Evolutionary conservation across 2,329 filamentous ascomycete genomes (phyloP).

Genomic region (Lomentospora prolificans): DNA sequence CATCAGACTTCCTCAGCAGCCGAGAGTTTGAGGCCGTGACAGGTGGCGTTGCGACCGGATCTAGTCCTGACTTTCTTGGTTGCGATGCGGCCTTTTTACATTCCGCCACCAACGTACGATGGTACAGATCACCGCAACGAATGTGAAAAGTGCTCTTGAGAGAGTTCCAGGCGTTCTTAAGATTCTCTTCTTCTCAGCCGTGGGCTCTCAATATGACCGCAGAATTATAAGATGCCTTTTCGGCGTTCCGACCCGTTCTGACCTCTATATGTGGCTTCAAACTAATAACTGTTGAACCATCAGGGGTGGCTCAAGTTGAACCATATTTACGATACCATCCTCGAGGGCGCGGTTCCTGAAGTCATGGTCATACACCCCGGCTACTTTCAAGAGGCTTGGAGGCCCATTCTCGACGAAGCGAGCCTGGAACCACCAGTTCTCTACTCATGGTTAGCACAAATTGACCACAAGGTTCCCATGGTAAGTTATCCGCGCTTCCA

Average conservation of each 20-base stretch:
- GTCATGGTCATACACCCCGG: conserved; percentile 15
- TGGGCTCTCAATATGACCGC: conserved; percentile 20
- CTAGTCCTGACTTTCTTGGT: conserved; percentile 18
- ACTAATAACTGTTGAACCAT: conserved; percentile 8
- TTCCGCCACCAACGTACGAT: conserved; percentile 20
- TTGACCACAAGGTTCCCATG: conserved; percentile 22
- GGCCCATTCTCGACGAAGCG: conserved; percentile 6
- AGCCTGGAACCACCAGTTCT: conserved; percentile 16
- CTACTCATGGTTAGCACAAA: conserved; percentile 16
- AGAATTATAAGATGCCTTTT: conserved; percentile 18
- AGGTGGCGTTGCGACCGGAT: conserved; percentile 20
- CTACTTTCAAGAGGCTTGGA: conserved; percentile 15
- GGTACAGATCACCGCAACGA: conserved; percentile 16
- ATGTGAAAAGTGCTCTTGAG: conserved; percentile 17
- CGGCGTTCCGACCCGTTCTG: not conserved
- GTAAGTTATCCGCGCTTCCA: conserved; percentile 12
- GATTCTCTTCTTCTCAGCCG: conserved; percentile 19
- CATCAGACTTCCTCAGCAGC: conserved; percentile 18
- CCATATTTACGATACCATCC: conserved; percentile 15
- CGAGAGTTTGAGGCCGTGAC: conserved; percentile 19
- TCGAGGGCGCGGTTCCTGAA: conserved; percentile 14
- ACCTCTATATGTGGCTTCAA: not conserved
- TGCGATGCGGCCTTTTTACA: conserved; percentile 23
- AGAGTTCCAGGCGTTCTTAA: conserved; percentile 12
- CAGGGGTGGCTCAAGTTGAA: conserved; percentile 20